Percentiles rank a stretch among this genome's conserved stretches.
Evolutionary conservation across 148 eudicot genomes (phyloP).

Genomic region (Vaccinium darrowii): DNA sequence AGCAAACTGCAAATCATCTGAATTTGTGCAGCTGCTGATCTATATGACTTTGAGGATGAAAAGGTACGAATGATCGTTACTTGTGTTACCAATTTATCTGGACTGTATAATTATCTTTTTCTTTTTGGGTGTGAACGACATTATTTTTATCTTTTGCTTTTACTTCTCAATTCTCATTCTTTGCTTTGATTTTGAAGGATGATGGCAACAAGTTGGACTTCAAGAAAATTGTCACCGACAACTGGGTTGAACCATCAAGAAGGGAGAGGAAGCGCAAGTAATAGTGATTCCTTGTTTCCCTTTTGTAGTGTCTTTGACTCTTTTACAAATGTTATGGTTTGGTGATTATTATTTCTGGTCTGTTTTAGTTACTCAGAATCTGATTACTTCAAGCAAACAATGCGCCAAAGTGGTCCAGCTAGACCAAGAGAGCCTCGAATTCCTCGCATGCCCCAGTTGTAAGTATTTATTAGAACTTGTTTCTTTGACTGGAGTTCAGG

Average conservation of each 20-base stretch:
- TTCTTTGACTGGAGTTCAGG: background rate
- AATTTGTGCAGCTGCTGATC: slow-evolving; percentile 76
- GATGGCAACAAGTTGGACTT: slow-evolving; percentile 87
- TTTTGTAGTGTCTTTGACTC: background rate
- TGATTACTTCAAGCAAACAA: slow-evolving; percentile 96
- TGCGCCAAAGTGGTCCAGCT: slow-evolving; percentile 98
- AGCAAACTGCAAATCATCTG: slow-evolving; percentile 2
- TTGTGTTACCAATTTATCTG: background rate
- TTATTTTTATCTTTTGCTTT: background rate
- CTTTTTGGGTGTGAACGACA: background rate
- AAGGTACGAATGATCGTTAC: slow-evolving; percentile 38
- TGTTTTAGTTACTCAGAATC: slow-evolving; percentile 80
- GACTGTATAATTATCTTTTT: background rate
- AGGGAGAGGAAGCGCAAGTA: slow-evolving; percentile 99
- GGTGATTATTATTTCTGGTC: background rate
- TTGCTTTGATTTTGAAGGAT: slow-evolving; percentile 27
- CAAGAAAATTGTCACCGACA: slow-evolving; percentile 85
- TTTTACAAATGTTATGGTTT: background rate
- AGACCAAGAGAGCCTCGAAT: slow-evolving; percentile 92
- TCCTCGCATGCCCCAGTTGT: slow-evolving; percentile 99
- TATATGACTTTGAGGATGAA: slow-evolving; percentile 91
- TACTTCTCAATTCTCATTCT: background rate
- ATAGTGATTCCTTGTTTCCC: slow-evolving; percentile 12
- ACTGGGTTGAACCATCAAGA: slow-evolving; percentile 93
- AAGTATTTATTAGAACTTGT: slow-evolving; percentile 26